Base-by-base conservation (phyloP, 2,329 filamentous ascomycete species). In the Cercospora sp. region DNA sequence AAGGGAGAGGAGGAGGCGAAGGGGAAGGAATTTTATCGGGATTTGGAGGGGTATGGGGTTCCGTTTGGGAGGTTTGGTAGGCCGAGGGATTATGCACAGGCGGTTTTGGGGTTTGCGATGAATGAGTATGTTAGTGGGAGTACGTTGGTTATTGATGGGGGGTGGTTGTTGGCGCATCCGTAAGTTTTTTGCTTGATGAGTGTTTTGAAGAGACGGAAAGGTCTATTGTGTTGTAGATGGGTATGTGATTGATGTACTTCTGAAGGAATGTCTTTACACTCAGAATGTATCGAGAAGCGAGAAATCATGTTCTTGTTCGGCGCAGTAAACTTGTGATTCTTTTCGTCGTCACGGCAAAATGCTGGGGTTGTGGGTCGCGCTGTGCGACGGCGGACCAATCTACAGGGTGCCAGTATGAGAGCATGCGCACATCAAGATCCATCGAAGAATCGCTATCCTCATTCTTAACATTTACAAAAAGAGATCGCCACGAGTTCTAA, bases 91-190 rank as follows among this genome's bases (percentile, higher is more conserved):
- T 82, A 77, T 69, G 83, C 90, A 26, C 89, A 89, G 2, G 79
- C 88, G 18, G 84, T 85, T 28, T 81, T 89, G 48, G 82, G 74
- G 57, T 75, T 77, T 42, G 76, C 86, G 68, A 89, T 89, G 4
- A 83, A 85, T 53, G 83, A 86, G 10, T 91, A 89, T 77, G 82
- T 68, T 69, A 91, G 90, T 75, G 90, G 89, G 2, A 84, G 84
- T 65, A 84, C 89, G 18, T 79, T 90, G 58, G 79, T 90, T 3
- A 82, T 87, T 1, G 90, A 91, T 74, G 89, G 89, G 45, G 89
- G 88, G 0, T 83, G 88, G 70, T 75, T 91, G 60, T 63, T 77
- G 55, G 75, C 74, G 8, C 74, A 75, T 65, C 73, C 74, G 16
- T 77, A 45, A 63, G 28, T 7, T 30, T 30, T 30, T 30, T 30